Percentiles rank a stretch among this genome's conserved stretches.
These are phyloP conservation scores for Aotearoamyces nothofagi DNA, from an alignment of 2,329 filamentous ascomycete genomes.

Conservation along the genomic window DNA sequence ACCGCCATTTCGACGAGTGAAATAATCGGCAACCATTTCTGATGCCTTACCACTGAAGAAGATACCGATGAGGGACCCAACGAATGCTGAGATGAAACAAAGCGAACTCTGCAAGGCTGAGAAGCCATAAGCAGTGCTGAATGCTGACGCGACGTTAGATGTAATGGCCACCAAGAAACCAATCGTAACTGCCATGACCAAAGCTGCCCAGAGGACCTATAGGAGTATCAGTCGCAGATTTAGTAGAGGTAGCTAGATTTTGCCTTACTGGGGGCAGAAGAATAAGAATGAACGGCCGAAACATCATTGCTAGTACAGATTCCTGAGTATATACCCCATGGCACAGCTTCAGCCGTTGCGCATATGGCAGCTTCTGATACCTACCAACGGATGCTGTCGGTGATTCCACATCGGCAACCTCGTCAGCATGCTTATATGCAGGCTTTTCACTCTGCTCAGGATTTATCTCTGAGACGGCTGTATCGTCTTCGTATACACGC, in stretches of 20 bases:
- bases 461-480: not conserved
- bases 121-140: slow-evolving; percentile 24
- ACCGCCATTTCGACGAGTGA: slow-evolving; percentile 36
- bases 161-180: slow-evolving; percentile 32
- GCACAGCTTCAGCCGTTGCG: slow-evolving; percentile 3
- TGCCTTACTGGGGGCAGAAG: slow-evolving; percentile 10
- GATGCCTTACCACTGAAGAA: slow-evolving; percentile 2
- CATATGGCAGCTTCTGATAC: no score
- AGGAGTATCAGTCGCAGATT: no score
- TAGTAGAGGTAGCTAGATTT: no score
- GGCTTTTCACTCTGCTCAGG: not conserved
- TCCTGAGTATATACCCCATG: slow-evolving; percentile 9
- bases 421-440: no score
- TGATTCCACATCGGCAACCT: no score
- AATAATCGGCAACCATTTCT: slow-evolving; percentile 14
- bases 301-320: slow-evolving; percentile 20
- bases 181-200: slow-evolving; percentile 22
- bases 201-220: slow-evolving; percentile 14
- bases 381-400: no score
- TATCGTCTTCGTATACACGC: no score
- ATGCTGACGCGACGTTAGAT: slow-evolving; percentile 33
- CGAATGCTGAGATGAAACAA: slow-evolving; percentile 4
- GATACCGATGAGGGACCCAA: slow-evolving; percentile 4
- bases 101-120: slow-evolving; percentile 19
- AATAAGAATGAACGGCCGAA: slow-evolving; percentile 15